Base-by-base conservation (phyloP, 2,329 filamentous ascomycete species). In the Aureobasidium sp. region DNA sequence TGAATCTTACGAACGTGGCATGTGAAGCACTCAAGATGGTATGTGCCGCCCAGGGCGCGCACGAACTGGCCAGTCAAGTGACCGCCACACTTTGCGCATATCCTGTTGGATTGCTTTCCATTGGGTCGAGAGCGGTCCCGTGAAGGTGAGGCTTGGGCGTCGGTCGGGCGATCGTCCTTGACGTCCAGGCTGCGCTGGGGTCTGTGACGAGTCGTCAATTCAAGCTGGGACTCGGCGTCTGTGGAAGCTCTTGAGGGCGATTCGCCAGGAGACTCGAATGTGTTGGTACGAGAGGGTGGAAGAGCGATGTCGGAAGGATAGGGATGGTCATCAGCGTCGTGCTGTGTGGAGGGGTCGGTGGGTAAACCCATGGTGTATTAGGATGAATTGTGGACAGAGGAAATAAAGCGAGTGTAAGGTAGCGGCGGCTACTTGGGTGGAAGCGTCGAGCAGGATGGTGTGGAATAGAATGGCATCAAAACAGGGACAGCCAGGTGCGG, bases 1-100 rank as follows among this genome's bases (percentile, higher is more conserved):
- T 25, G 52, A 51, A 14, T 27, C n/a, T 14, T 17, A 82, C 86
- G 78, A 84, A 97, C 93, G 78, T 91, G 85, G 76, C 94, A 99
- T 74, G 91, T 95, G 78, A 99, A 99, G 81, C 94, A 99, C 75
- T 99, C 93, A 67, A 99, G 79, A 79, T 99, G 94, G 74, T 91
- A 99, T 59, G 93, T 97, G 63, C 91, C 92, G 61, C 92, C 91
- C 61, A 99, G 78, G 49, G 94, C 94, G 70, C 94, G 86, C 66
- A 99, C 94, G 73, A 97, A 99, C 76, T 99, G 94, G 47, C 94
- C 94, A 1, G 91, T 95, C 73, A 99, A 80, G 61, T 87, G 82
- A 74, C 93, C 89, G 66, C 87, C 86, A 72, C 94, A 99, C 76
- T 96, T 97, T 70, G 91, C 92, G 77, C 90, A 81, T 47, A 75